Evolutionary conservation across 768 basidiomycete species (phyloP), one percentile per base, ranked within the genome.

Genomic region (Phylloporus rhodoxanthus): DNA sequence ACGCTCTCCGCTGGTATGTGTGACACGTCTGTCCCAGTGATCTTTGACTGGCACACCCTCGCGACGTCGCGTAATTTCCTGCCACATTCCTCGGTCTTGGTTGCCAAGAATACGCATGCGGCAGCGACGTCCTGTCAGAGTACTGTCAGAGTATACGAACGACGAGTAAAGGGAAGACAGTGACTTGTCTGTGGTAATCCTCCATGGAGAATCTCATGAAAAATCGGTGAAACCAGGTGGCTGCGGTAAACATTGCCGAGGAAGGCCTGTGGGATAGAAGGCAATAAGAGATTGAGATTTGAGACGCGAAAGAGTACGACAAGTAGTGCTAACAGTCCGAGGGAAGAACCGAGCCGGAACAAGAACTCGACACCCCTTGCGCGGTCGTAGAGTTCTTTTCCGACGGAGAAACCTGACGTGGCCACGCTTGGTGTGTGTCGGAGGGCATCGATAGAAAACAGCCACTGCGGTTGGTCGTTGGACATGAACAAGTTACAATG

Each of bases 61-160:
- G 90, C 86, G 21, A 91, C 87, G 59, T 92, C 90, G n/a, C 85
- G 76, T 13, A 92, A 76, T 62, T 91, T 92, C 45, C 90, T 75
- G 29, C 87, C 87, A 57, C 87, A 91, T 67, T 92, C 90, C 64
- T 92, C 90, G 1, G 88, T 91, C 66, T 92, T 92, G n/a, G 90
- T 90, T 1, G 90, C 87, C 50, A 92, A 76, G 60, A 92, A 92
- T 52, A 92, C 81, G 64, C 88, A 91, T 4, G 90, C 76, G 11
- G 87, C 89, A 25, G 91, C 89, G 36, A 90, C 83, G 56, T 89
- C 84, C 90, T 92, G 54, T 48, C 6, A 23, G 32, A 29, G 32
- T 25, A 42, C 29, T 17, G 51, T 45, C 42, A 53, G 57, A 54
- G 48, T 39, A 45, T 23, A 38, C 11, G 54, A 40, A 48, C 34